These are phyloP conservation scores for Nakazawaea ambrosiae DNA, from an alignment of 805 yeast species.

Conservation along the genomic window DNA sequence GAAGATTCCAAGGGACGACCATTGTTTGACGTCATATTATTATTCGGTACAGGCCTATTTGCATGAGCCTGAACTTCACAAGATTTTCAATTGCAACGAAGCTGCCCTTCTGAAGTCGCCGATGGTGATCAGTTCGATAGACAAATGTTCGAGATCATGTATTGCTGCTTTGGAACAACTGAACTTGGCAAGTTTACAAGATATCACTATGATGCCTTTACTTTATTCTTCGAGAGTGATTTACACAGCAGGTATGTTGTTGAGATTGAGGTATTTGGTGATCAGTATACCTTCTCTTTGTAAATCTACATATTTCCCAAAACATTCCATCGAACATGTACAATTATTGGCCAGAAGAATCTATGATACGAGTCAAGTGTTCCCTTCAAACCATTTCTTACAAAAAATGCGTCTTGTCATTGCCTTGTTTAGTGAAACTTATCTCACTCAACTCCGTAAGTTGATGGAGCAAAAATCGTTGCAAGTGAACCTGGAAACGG, in stretches of 20 bases:
- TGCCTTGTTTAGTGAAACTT: slow-evolving; percentile 55
- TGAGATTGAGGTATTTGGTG: slow-evolving; percentile 49
- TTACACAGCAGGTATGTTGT: slow-evolving; percentile 59
- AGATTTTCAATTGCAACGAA: slow-evolving; percentile 12
- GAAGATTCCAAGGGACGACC: slow-evolving; percentile 31
- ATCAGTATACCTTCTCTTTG: slow-evolving; percentile 41
- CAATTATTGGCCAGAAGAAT: slow-evolving; percentile 18
- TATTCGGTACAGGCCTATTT: slow-evolving; percentile 62
- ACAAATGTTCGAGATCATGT: slow-evolving; percentile 48
- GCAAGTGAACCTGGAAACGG: background rate
- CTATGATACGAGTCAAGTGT: slow-evolving; percentile 23
- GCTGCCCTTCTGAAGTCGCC: slow-evolving; percentile 16
- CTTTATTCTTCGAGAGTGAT: slow-evolving; percentile 49
- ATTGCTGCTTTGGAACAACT: slow-evolving; percentile 42
- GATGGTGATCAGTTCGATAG: slow-evolving; percentile 34
- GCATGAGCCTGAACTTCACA: slow-evolving; percentile 44
- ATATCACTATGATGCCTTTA: slow-evolving; percentile 51
- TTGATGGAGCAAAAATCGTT: background rate
- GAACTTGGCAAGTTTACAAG: slow-evolving; percentile 33
- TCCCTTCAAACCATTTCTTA: slow-evolving; percentile 42
- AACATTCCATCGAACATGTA: slow-evolving; percentile 27
- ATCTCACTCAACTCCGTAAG: slow-evolving; percentile 42
- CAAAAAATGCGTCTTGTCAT: slow-evolving; percentile 49
- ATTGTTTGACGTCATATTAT: slow-evolving; percentile 40
- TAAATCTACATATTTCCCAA: slow-evolving; percentile 41